Percentiles rank a stretch among this genome's conserved stretches.
phyloP scores from a whole-genome alignment of 768 basidiomycete genomes.

The Psilocybe tampanensis region DNA sequence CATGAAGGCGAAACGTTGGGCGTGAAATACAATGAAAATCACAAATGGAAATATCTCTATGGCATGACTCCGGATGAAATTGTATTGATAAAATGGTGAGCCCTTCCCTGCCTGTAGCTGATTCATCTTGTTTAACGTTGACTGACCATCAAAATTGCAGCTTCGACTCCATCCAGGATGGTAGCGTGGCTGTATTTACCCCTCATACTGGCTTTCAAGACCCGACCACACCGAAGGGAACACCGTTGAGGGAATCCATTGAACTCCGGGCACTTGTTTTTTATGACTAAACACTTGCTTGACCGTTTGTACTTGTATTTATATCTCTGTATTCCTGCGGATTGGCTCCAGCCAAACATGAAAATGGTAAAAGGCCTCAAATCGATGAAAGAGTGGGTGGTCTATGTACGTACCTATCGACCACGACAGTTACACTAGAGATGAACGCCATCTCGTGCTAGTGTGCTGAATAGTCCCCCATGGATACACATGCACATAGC shows the following conservation, averaged over 20 bases:
- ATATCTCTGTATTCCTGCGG: too few relatives aligned
- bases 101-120: too few relatives aligned
- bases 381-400: too few relatives aligned
- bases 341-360: too few relatives aligned
- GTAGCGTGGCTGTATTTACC: conserved; percentile 53
- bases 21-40: conserved; percentile 45
- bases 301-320: too few relatives aligned
- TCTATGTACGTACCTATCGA: too few relatives aligned
- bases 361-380: too few relatives aligned
- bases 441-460: too few relatives aligned
- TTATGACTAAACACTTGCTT: conserved; percentile 56
- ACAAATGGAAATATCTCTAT: conserved; percentile 52
- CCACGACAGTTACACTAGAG: too few relatives aligned
- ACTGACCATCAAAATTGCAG: conserved; percentile 7
- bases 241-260: conserved; percentile 57
- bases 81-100: conserved; percentile 49
- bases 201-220: conserved; percentile 69
- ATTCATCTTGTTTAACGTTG: not conserved
- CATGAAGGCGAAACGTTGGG: conserved; percentile 54
- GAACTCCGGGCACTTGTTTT: conserved; percentile 68
- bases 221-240: conserved; percentile 49
- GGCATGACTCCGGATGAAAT: conserved; percentile 52
- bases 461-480: too few relatives aligned
- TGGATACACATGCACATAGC: too few relatives aligned
- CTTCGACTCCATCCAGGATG: conserved; percentile 39